These are phyloP conservation scores for Colletotrichum melonis DNA, from an alignment of 2,329 filamentous ascomycete species.

Conservation along the genomic window DNA sequence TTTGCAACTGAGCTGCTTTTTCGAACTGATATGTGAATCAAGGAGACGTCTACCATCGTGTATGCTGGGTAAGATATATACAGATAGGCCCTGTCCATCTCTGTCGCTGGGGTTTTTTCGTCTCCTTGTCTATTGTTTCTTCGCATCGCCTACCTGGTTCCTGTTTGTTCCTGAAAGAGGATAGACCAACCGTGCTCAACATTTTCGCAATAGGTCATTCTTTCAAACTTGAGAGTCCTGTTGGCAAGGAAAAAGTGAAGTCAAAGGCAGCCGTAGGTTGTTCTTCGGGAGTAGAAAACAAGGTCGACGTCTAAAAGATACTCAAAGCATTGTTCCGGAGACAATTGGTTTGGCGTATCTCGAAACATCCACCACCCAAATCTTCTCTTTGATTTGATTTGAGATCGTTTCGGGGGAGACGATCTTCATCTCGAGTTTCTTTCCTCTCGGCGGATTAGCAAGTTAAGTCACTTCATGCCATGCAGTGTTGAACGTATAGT, in stretches of 20 bases:
- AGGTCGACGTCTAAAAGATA: not conserved
- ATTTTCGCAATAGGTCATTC: not conserved
- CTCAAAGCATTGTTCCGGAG: not conserved
- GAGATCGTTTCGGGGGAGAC: not conserved
- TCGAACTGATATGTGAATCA: not conserved
- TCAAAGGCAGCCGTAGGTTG: not conserved
- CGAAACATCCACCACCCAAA: not conserved
- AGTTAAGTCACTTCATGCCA: too few species aligned
- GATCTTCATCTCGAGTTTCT: not conserved
- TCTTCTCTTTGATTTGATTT: not conserved
- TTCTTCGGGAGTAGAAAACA: not conserved
- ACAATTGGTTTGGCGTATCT: not conserved
- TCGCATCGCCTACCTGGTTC: not conserved
- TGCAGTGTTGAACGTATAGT: too few species aligned
- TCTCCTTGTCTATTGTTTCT: not conserved
- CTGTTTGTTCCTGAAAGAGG: not conserved
- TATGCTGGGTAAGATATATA: not conserved
- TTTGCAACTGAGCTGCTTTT: not conserved
- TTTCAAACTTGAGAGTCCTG: not conserved
- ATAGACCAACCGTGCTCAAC: not conserved
- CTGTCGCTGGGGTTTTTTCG: not conserved
- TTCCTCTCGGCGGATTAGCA: not conserved
- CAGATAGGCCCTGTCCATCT: not conserved
- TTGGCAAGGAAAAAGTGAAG: not conserved
- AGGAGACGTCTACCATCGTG: not conserved